These are phyloP conservation scores for Canariomyces notabilis DNA, from an alignment of 2,329 filamentous ascomycete species.

Conservation along the genomic window DNA sequence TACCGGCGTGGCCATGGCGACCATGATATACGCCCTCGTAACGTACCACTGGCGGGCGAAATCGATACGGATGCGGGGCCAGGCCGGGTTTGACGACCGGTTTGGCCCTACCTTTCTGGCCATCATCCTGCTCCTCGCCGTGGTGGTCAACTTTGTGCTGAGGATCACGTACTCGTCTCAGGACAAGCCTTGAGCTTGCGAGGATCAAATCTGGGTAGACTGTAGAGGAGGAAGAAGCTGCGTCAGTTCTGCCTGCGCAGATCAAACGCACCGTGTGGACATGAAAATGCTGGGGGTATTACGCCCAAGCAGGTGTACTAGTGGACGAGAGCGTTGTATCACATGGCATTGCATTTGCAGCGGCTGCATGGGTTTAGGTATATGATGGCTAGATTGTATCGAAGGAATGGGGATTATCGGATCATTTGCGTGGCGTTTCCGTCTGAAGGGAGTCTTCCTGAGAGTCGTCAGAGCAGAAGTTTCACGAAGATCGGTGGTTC, in stretches of 20 bases:
- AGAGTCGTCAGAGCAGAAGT: too few relatives aligned
- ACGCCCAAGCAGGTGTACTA: neutral
- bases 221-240: neutral
- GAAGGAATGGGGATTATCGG: constrained; percentile 1
- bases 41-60: constrained; percentile 98
- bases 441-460: too few relatives aligned
- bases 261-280: neutral
- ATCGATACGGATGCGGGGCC: constrained; percentile 83
- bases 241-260: too few relatives aligned
- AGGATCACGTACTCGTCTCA: constrained; percentile 52
- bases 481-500: too few relatives aligned
- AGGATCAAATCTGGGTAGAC: too few relatives aligned
- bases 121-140: constrained; percentile 76
- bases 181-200: constrained; percentile 27
- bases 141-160: constrained; percentile 94
- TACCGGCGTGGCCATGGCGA: constrained; percentile 87
- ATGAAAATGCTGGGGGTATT: neutral
- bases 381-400: neutral
- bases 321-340: neutral
- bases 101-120: constrained; percentile 89
- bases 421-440: constrained; percentile 14
- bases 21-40: constrained; percentile 90
- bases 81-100: constrained; percentile 93
- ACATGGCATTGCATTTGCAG: constrained; percentile 3
- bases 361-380: constrained; percentile 1